These are phyloP conservation scores for Talinum fruticosum DNA, from an alignment of 148 eudicot species.

Conservation along the genomic window DNA sequence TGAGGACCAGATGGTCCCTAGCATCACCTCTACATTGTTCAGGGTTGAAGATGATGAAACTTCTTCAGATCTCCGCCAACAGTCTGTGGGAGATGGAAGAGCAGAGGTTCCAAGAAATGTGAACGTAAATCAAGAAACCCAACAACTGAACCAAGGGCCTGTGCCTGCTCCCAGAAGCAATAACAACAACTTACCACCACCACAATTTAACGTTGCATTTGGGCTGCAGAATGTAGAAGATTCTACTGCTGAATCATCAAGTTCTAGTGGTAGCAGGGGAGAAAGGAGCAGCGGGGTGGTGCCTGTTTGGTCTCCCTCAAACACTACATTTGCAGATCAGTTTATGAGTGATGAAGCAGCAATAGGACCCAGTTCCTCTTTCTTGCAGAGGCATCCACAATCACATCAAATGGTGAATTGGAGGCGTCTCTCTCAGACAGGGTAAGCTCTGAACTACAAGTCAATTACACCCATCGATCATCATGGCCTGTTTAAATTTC, in stretches of 20 bases:
- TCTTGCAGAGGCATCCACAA: conserved; percentile 89
- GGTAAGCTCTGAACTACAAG: conserved; percentile 46
- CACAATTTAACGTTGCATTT: conserved; percentile 34
- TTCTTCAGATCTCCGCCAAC: conserved; percentile 53
- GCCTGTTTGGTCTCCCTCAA: conserved; percentile 91
- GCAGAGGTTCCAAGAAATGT: conserved; percentile 77
- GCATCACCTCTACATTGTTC: conserved; percentile 67
- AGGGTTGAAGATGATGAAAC: conserved; percentile 65
- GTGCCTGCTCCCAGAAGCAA: conserved; percentile 24
- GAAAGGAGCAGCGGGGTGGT: conserved; percentile 86
- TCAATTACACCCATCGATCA: background rate
- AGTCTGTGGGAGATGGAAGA: conserved; percentile 47
- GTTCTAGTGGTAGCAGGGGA: conserved; percentile 46
- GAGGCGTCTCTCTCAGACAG: conserved; percentile 88
- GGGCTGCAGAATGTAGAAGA: conserved; percentile 55
- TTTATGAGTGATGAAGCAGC: conserved; percentile 64
- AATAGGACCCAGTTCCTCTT: conserved; percentile 45
- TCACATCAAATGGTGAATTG: conserved; percentile 74
- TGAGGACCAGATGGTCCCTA: conserved; percentile 97
- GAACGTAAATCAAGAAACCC: conserved; percentile 21
- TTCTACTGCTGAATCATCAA: conserved; percentile 72
- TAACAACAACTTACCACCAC: conserved; percentile 20
- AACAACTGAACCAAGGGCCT: conserved; percentile 15
- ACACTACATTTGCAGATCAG: conserved; percentile 58
- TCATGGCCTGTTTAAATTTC: conserved; percentile 1